phyloP scores from a whole-genome alignment of 768 basidiomycete species.

The Paxillus ammoniavirescens region DNA sequence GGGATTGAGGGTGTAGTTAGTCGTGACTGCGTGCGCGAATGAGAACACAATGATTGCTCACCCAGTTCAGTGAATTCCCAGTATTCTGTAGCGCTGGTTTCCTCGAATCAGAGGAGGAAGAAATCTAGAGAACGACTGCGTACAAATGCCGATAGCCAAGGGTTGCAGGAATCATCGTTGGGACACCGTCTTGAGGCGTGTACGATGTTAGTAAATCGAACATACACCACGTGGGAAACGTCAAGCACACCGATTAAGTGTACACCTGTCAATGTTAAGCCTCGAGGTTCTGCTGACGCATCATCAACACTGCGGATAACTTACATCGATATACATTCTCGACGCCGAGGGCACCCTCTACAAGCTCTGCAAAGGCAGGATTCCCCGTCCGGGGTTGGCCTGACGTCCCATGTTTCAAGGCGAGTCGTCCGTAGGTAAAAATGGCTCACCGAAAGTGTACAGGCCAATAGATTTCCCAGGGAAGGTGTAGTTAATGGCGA shows the following conservation, averaged over 20 bases:
- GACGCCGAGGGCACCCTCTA: conserved; percentile 37
- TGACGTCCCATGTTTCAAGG: conserved; percentile 14
- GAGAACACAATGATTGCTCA: conserved; percentile 7
- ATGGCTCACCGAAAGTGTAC: conserved; percentile 45
- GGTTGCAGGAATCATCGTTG: conserved; percentile 44
- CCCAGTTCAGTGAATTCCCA: conserved; percentile 50
- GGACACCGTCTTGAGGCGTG: conserved; percentile 45
- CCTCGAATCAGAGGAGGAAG: conserved; percentile 12
- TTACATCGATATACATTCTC: conserved; percentile 43
- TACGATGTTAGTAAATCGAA: neutral
- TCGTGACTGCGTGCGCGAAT: neutral
- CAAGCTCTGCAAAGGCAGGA: conserved; percentile 36
- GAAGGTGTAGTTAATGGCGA: conserved; percentile 32
- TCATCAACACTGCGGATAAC: neutral
- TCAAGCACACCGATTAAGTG: conserved; percentile 40
- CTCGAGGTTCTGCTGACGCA: neutral
- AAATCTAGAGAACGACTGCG: conserved; percentile 3
- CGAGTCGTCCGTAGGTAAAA: neutral
- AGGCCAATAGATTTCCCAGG: conserved; percentile 25
- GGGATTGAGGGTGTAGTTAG: neutral
- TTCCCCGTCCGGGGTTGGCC: conserved; percentile 53
- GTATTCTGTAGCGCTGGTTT: conserved; percentile 37
- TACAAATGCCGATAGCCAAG: conserved; percentile 51
- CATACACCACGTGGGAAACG: neutral
- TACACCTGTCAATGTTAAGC: conserved; percentile 30